Evolutionary conservation across 495 filamentous ascomycete genomes (phyloP).

Genomic region (Penicillium samsonianum): DNA sequence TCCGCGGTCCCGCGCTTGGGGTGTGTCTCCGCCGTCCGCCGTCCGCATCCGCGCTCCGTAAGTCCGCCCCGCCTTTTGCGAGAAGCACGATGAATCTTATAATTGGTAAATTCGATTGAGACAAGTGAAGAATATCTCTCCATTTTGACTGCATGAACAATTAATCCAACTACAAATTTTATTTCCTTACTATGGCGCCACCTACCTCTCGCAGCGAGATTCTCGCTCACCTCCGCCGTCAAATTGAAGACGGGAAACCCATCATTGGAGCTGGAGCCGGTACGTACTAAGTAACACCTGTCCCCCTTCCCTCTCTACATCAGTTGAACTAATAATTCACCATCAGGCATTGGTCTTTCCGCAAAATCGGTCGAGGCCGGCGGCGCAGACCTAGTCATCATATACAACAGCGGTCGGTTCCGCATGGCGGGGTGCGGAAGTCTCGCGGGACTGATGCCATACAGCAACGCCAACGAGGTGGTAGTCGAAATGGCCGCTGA

Average conservation of each 20-base stretch:
- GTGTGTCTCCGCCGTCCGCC: too few species aligned
- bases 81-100: neutral
- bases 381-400: neutral
- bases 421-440: neutral
- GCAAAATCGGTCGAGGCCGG: neutral
- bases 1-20: too few species aligned
- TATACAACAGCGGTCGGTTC: neutral
- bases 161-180: neutral
- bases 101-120: neutral
- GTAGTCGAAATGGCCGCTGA: neutral
- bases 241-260: neutral
- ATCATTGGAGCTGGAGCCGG: neutral
- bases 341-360: neutral
- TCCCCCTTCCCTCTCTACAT: neutral
- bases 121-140: neutral
- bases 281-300: neutral
- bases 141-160: neutral
- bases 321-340: neutral
- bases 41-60: neutral
- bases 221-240: neutral
- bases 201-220: neutral
- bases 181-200: neutral
- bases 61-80: neutral
- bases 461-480: neutral
- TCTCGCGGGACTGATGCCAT: neutral